Percentiles rank a stretch among this genome's conserved stretches.
These are phyloP conservation scores for Sophora flavescens DNA, from an alignment of 306 rosid species.

Conservation along the genomic window DNA sequence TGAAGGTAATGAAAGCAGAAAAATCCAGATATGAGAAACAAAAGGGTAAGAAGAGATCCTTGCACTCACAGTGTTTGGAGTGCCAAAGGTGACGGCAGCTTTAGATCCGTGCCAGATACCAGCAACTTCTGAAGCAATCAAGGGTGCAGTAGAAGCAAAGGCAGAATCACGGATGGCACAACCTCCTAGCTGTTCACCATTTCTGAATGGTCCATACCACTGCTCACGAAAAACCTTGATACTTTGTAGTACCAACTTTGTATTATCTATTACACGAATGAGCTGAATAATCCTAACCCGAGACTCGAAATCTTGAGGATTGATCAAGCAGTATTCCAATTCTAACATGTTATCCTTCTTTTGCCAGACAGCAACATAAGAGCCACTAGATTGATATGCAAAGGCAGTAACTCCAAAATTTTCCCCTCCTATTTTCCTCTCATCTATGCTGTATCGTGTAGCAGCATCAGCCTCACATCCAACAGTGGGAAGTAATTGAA, in stretches of 20 bases:
- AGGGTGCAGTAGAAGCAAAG: conserved; percentile 78
- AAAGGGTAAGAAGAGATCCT: conserved; percentile 34
- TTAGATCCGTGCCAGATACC: conserved; percentile 80
- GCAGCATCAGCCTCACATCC: conserved; percentile 99
- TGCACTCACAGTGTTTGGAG: conserved; percentile 62
- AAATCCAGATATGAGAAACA: not conserved
- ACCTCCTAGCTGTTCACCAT: conserved; percentile 97
- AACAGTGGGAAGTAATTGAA: conserved; percentile 88
- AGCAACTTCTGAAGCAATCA: conserved; percentile 68
- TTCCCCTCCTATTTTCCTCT: conserved; percentile 64
- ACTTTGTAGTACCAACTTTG: conserved; percentile 57
- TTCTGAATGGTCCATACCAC: conserved; percentile 99
- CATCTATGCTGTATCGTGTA: conserved; percentile 69
- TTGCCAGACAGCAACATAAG: conserved; percentile 81
- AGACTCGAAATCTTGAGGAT: conserved; percentile 81
- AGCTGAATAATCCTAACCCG: conserved; percentile 85
- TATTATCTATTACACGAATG: conserved; percentile 48
- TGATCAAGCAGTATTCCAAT: conserved; percentile 88
- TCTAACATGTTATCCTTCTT: conserved; percentile 62
- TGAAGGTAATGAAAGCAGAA: conserved; percentile 28
- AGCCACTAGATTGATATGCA: conserved; percentile 84
- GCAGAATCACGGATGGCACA: conserved; percentile 90
- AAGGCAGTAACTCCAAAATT: conserved; percentile 59
- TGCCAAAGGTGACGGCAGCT: conserved; percentile 57
- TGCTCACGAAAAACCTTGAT: conserved; percentile 81